Conservation (phyloP, 441 rosid genomes). For the Melastoma candidum region DNA sequence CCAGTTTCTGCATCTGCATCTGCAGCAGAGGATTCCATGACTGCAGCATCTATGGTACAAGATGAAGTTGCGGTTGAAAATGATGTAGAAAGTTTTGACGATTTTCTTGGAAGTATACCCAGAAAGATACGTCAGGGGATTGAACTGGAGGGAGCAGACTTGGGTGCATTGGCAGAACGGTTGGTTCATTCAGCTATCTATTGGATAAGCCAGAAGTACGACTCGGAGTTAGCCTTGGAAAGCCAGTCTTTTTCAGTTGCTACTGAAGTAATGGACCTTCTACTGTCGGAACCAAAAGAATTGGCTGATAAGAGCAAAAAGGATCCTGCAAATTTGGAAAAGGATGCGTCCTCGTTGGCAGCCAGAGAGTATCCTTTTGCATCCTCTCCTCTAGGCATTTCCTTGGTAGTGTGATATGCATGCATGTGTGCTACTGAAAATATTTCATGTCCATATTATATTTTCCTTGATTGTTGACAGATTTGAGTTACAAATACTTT, state of each 20-base stretch:
- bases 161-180: conserved; percentile 67
- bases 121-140: conserved; percentile 64
- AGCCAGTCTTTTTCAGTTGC: conserved; percentile 28
- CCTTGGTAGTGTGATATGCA: not conserved
- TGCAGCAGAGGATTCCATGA: conserved; percentile 48
- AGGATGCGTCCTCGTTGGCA: conserved; percentile 25
- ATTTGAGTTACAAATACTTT: conserved; percentile 81
- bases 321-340: conserved; percentile 26
- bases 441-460: too few species aligned
- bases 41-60: conserved; percentile 43
- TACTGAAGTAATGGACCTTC: conserved; percentile 41
- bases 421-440: conserved; percentile 1
- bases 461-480: conserved; percentile 53
- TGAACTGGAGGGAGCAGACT: conserved; percentile 63
- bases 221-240: conserved; percentile 27
- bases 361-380: conserved; percentile 76
- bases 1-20: conserved; percentile 41
- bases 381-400: conserved; percentile 1
- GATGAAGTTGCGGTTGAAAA: conserved; percentile 39
- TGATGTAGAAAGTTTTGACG: conserved; percentile 38
- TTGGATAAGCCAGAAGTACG: conserved; percentile 49
- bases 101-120: conserved; percentile 47
- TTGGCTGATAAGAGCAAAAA: conserved; percentile 36
- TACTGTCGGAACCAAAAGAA: conserved; percentile 72
- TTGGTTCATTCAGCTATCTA: conserved; percentile 55